Evolutionary conservation across 768 basidiomycete species (phyloP), one percentile per base, ranked within the genome.

Genomic region (Russula sp.): DNA sequence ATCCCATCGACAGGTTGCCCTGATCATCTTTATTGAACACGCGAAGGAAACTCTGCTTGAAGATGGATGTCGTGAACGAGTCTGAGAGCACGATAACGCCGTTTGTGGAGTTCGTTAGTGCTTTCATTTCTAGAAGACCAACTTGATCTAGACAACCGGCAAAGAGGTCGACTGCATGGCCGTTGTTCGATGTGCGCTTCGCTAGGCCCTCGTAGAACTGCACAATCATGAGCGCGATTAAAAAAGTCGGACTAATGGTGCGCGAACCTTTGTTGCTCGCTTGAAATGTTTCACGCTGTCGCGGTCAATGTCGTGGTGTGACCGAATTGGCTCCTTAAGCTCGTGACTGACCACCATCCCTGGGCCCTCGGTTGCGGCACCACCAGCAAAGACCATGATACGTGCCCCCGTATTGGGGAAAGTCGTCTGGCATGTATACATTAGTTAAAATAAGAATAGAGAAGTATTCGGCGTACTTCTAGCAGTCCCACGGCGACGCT

Each of bases 141-240:
- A 99, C 92, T 79, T 99, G 97, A 75, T 99, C 97, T 38, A 99
- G 81, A 73, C 96, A 99, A 30, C 96, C 97, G 34, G 95, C 93
- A 71, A 98, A 98, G 56, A 98, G 78, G 73, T 99, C 97, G 59
- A 99, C 80, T 2, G 91, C 89, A 72, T 98, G 97, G 0, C 97
- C 97, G 67, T 96, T 98, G 74, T 89, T 88, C 0, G 96, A 94
- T 3, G 83, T 94, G 49, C 97, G 87, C 74, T 93, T 93, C 22
- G 94, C 92, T 13, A 98, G 85, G 28, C 83, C 87, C 77, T 99
- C 97, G 73, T 97, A 99, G 75, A 95, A 98, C 96, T 98, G 52
- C 50, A 60, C 44, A 52, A 42, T 32, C 54, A 36, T 50, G 32
- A 60, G 22, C 13, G 26, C 28, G 7, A 49, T 18, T 46, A 18